These are phyloP conservation scores for Cryptosporidium muris DNA, from an alignment of 169 alveolate species.

Conservation along the genomic window DNA sequence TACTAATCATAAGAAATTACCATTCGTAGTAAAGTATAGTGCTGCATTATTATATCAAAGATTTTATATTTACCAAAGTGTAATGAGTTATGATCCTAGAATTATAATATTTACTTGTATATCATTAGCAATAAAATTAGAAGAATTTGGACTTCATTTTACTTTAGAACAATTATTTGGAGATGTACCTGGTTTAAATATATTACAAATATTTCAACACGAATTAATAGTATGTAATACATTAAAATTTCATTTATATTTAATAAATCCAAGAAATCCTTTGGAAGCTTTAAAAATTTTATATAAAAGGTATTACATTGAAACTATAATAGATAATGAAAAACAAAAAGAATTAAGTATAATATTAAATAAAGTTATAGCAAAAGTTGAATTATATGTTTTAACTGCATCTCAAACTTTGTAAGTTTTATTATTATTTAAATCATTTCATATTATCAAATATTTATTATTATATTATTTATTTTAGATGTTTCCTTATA, in stretches of 20 bases:
- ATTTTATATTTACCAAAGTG: constrained; percentile 74
- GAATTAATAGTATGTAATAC: constrained; percentile 62
- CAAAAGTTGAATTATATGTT: constrained; percentile 53
- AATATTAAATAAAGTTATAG: constrained; percentile 27
- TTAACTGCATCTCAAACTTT: constrained; percentile 32
- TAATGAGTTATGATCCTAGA: constrained; percentile 78
- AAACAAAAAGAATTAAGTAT: constrained; percentile 2
- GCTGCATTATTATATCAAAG: constrained; percentile 73
- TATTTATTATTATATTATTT: neutral
- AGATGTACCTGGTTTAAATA: constrained; percentile 69
- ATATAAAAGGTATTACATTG: constrained; percentile 54
- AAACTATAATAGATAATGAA: constrained; percentile 19
- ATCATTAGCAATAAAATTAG: constrained; percentile 75
- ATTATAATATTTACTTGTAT: constrained; percentile 76
- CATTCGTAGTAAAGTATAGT: constrained; percentile 46
- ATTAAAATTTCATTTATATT: constrained; percentile 55
- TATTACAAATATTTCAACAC: constrained; percentile 41
- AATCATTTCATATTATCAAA: neutral
- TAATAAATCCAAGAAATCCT: constrained; percentile 59
- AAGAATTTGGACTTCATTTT: constrained; percentile 75
- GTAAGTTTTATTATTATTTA: constrained; percentile 22
- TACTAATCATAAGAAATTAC: constrained; percentile 58
- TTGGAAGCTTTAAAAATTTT: constrained; percentile 48
- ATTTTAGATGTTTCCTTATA: constrained; percentile 40
- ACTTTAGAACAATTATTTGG: constrained; percentile 63